These are phyloP conservation scores for Cercospora sp. DNA, from an alignment of 2,329 filamentous ascomycete genomes.

Conservation along the genomic window DNA sequence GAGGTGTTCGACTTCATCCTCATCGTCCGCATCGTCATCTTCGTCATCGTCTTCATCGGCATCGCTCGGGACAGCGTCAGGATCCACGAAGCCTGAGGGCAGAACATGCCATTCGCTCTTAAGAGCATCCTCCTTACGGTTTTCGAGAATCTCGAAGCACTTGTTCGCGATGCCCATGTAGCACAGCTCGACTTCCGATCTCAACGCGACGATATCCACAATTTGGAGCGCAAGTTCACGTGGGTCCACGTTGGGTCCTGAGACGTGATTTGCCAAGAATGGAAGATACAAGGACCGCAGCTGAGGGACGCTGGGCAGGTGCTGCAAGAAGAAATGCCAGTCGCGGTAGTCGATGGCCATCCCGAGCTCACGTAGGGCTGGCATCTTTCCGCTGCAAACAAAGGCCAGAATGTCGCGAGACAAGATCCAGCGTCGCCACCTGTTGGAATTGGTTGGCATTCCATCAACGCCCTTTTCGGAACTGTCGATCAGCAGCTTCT, in stretches of 20 bases:
- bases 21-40: constrained; percentile 49
- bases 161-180: constrained; percentile 75
- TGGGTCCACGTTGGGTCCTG: constrained; percentile 57
- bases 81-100: constrained; percentile 44
- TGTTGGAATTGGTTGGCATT: constrained; percentile 41
- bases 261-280: constrained; percentile 63
- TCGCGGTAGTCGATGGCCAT: constrained; percentile 72
- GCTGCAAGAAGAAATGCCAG: constrained; percentile 80
- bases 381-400: constrained; percentile 75
- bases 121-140: constrained; percentile 44
- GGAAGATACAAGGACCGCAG: constrained; percentile 71
- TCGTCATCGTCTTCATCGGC: constrained; percentile 54
- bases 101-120: constrained; percentile 47
- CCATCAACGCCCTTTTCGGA: constrained; percentile 54
- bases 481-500: constrained; percentile 73
- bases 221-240: constrained; percentile 74
- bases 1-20: constrained; percentile 53
- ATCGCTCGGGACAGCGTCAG: constrained; percentile 49
- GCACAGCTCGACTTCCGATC: constrained; percentile 73
- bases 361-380: constrained; percentile 67
- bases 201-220: constrained; percentile 73
- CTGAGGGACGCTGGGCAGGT: constrained; percentile 68
- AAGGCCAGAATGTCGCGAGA: constrained; percentile 68
- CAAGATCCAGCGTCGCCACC: constrained; percentile 71
- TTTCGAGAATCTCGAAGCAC: constrained; percentile 79